A percentile compares a stretch with the other conserved stretches of the same genome.
phyloP scores from a whole-genome alignment of 441 rosid species.

The Dalechampia spathulata region DNA sequence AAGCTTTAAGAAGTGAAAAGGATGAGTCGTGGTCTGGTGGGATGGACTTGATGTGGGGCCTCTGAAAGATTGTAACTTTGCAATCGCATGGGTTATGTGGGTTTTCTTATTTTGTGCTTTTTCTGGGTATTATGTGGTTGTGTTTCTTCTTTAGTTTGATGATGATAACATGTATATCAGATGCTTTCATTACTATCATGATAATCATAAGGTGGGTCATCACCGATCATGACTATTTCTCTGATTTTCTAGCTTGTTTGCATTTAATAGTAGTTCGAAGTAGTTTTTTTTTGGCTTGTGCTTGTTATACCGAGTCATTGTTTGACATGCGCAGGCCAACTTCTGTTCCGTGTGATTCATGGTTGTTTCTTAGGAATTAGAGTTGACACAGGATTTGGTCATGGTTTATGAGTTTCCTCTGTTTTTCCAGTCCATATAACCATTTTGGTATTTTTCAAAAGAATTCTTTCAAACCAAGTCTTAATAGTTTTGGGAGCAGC shows the following conservation, averaged over 20 bases:
- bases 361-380: too few species aligned
- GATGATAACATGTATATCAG: not conserved
- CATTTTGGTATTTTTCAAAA: too few species aligned
- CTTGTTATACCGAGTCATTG: too few species aligned
- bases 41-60: not conserved
- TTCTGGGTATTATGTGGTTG: not conserved
- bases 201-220: not conserved
- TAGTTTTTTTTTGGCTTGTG: too few species aligned
- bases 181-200: not conserved
- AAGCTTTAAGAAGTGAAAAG: slow-evolving; percentile 54
- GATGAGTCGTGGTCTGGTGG: too few species aligned
- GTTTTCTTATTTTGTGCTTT: not conserved
- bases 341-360: too few species aligned
- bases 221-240: not conserved
- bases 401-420: too few species aligned
- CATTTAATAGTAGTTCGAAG: not conserved
- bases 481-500: too few species aligned
- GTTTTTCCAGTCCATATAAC: too few species aligned
- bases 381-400: too few species aligned
- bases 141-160: not conserved
- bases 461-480: too few species aligned
- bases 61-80: not conserved
- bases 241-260: not conserved
- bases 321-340: too few species aligned
- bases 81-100: not conserved